Evolutionary conservation across 768 basidiomycete species (phyloP), one percentile per base, ranked within the genome.

Genomic region (Epithele typhae): DNA sequence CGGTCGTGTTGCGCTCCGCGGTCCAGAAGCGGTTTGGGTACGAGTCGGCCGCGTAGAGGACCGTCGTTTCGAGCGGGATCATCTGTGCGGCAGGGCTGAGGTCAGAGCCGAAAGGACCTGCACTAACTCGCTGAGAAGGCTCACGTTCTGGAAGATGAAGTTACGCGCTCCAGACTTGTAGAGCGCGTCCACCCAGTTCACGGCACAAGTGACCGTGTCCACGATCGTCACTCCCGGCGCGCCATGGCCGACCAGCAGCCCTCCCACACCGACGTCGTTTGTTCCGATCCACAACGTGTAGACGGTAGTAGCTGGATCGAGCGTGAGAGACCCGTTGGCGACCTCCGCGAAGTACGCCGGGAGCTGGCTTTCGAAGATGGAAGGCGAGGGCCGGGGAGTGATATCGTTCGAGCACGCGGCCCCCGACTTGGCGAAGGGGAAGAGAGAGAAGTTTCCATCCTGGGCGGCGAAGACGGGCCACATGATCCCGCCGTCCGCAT

Each of bases 251-350:
- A 77, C 79, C 10, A 84, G 52, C 24, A 85, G 65, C 4, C 75
- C 72, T 37, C 68, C 69, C 10, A 59, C 70, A 1, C 83, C 83
- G 4, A 85, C 69, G 56, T 85, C 84, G 46, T 69, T 64, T n/a
- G 63, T 63, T 11, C 83, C 82, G 48, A 84, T 79, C 82, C 83
- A 86, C 5, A 84, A 65, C 1, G 78, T 77, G 58, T 79, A 84
- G 2, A 84, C 51, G 1, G 83, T 84, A 36, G 78, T 68, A 2
- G 67, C 59, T 0, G 75, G 59, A 12, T 62, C 45, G 27, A 76
- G 58, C 14, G 50, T 56, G 8, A 79, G 56, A 1, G 73, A 66
- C 5, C 71, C 69, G 49, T 76, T 74, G 8, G 59, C 52, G 15
- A 56, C 64, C 40, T 74, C 70, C 5, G 65, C 56, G 39, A 81